phyloP scores from a whole-genome alignment of 1,284 basidiomycete genomes.

The Lentinula novae-zelandiae region DNA sequence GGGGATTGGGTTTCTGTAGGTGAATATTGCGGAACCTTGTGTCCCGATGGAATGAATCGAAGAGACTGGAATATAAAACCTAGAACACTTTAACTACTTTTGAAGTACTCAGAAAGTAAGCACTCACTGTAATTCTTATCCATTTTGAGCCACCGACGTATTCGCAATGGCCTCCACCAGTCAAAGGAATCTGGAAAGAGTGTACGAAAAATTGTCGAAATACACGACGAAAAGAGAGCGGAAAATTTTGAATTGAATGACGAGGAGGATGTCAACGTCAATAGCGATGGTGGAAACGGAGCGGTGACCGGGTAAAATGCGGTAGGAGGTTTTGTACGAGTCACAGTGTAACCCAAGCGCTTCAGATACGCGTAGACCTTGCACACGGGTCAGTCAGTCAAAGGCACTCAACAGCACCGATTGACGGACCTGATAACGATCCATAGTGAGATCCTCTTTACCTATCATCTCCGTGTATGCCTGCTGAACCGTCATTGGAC shows the following conservation, averaged over 20 bases:
- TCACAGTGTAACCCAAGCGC: constrained; percentile 88
- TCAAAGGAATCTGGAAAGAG: constrained; percentile 34
- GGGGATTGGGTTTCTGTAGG: constrained; percentile 18
- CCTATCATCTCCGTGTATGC: constrained; percentile 85
- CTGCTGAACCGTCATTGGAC: constrained; percentile 89
- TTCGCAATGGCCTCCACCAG: constrained; percentile 59
- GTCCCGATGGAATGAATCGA: constrained; percentile 73
- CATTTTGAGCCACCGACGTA: constrained; percentile 41
- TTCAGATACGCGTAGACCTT: constrained; percentile 92
- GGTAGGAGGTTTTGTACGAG: constrained; percentile 63
- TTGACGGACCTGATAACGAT: constrained; percentile 77
- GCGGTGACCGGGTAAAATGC: constrained; percentile 54
- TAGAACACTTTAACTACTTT: neutral
- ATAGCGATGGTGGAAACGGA: constrained; percentile 21
- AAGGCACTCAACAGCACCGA: neutral
- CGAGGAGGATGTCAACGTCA: constrained; percentile 4
- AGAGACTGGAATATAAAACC: constrained; percentile 70
- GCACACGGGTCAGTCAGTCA: neutral
- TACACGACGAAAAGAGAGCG: constrained; percentile 26
- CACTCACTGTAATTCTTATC: constrained; percentile 46
- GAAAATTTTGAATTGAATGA: constrained; percentile 22
- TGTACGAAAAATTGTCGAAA: constrained; percentile 27
- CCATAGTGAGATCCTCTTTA: constrained; percentile 70
- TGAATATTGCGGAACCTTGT: constrained; percentile 34
- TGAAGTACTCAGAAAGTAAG: neutral